Percentiles rank a stretch among this genome's conserved stretches.
Evolutionary conservation across 495 filamentous ascomycete species (phyloP).

Genomic region (Podospora pseudopauciseta): DNA sequence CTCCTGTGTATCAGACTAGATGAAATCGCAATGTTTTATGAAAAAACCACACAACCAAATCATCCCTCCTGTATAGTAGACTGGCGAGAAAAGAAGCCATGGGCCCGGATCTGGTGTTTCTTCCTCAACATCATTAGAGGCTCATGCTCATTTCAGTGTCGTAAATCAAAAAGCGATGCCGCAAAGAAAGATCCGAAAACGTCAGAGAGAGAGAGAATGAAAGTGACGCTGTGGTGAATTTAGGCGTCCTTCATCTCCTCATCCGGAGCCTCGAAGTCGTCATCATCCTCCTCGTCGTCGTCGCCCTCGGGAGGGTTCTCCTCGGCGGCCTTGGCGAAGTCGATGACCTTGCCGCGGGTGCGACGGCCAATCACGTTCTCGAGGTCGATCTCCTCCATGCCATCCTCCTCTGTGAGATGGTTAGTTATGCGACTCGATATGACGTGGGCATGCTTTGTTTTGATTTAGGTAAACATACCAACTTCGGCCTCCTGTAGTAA

Average conservation of each 20-base stretch:
- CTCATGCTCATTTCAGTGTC: neutral
- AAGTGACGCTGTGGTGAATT: neutral
- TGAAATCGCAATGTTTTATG: neutral
- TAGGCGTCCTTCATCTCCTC: slow-evolving; percentile 52
- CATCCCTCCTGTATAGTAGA: neutral
- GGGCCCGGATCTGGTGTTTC: neutral
- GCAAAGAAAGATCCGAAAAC: neutral
- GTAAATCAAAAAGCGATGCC: neutral
- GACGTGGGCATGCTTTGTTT: neutral
- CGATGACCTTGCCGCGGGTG: slow-evolving; percentile 79
- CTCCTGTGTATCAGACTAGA: neutral
- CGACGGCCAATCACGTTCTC: slow-evolving; percentile 88
- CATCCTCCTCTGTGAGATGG: slow-evolving; percentile 64
- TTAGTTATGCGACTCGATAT: neutral
- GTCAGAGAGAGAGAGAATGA: neutral
- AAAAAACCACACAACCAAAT: neutral
- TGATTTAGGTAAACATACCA: slow-evolving; percentile 34
- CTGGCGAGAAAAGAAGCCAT: neutral
- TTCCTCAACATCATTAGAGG: neutral
- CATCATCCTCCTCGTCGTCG: slow-evolving; percentile 77
- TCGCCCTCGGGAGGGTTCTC: slow-evolving; percentile 66
- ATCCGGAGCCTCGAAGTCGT: slow-evolving; percentile 47
- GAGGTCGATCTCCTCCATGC: slow-evolving; percentile 84
- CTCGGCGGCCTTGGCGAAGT: slow-evolving; percentile 77
- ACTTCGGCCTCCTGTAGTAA: slow-evolving; percentile 35